Percentiles rank a stretch among this genome's conserved stretches.
Conservation (phyloP, 139 green algal genomes). For the Tetraselmis chui region DNA sequence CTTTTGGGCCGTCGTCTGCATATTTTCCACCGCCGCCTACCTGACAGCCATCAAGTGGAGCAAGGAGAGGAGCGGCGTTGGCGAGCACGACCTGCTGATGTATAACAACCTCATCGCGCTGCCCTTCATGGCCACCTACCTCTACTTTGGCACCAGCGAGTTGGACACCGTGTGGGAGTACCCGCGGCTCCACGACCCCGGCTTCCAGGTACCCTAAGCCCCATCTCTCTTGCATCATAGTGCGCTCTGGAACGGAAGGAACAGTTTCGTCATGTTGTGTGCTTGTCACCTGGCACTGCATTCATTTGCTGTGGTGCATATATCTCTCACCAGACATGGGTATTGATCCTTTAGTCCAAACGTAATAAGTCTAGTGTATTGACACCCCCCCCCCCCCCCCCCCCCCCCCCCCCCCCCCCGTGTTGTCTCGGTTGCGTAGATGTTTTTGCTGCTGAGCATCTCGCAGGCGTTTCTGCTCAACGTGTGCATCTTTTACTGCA, state of each 20-base stretch:
- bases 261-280: neutral
- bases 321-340: too few relatives aligned
- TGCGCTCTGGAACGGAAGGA: neutral
- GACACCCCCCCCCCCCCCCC: too few relatives aligned
- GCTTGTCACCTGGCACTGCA: too few relatives aligned
- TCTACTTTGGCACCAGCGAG: constrained; percentile 32
- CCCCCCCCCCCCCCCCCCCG: too few relatives aligned
- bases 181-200: constrained; percentile 19
- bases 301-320: too few relatives aligned
- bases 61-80: constrained; percentile 30
- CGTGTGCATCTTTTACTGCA: constrained; percentile 54
- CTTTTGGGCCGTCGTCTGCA: constrained; percentile 40
- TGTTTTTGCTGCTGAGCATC: constrained; percentile 33
- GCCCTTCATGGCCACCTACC: constrained; percentile 37
- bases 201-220: constrained; percentile 24
- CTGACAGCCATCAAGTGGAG: constrained; percentile 36
- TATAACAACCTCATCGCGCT: constrained; percentile 48
- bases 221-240: neutral
- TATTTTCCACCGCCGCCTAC: constrained; percentile 41
- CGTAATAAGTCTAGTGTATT: too few relatives aligned
- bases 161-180: constrained; percentile 15
- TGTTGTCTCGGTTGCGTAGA: too few relatives aligned
- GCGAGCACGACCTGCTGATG: constrained; percentile 34
- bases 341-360: too few relatives aligned
- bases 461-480: constrained; percentile 52